These are phyloP conservation scores for Pythium rhizo-oryzae DNA, from an alignment of 352 stramenopile genomes.

Conservation along the genomic window DNA sequence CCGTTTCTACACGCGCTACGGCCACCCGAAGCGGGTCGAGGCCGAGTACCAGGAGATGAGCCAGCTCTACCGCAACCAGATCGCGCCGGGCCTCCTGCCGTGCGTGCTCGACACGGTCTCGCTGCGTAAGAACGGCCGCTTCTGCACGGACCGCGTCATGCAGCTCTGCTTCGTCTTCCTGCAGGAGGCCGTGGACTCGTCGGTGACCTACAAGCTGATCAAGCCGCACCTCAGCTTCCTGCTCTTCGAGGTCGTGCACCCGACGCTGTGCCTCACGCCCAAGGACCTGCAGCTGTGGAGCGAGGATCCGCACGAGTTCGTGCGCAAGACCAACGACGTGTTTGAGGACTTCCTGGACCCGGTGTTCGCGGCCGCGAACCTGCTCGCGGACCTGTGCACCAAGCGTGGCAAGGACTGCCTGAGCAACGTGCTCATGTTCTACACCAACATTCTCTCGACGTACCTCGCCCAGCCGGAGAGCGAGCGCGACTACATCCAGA, in stretches of 20 bases:
- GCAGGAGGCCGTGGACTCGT: slow-evolving; percentile 94
- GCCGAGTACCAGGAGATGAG: slow-evolving; percentile 93
- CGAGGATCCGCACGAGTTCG: slow-evolving; percentile 97
- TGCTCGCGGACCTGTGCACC: slow-evolving; percentile 95
- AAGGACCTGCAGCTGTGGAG: slow-evolving; percentile 96
- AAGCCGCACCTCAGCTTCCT: slow-evolving; percentile 98
- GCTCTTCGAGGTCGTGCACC: slow-evolving; percentile 97
- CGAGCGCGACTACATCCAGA: slow-evolving; percentile 95
- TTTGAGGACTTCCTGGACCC: slow-evolving; percentile 97
- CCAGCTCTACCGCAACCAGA: slow-evolving; percentile 92
- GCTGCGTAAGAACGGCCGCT: slow-evolving; percentile 92
- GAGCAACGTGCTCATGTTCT: slow-evolving; percentile 89
- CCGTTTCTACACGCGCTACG: slow-evolving; percentile 97
- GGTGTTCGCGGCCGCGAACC: slow-evolving; percentile 92
- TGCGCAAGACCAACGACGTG: slow-evolving; percentile 97
- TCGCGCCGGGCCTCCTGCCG: slow-evolving; percentile 85
- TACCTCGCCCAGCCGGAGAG: slow-evolving; percentile 77
- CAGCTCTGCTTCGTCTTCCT: slow-evolving; percentile 95
- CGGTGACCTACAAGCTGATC: slow-evolving; percentile 96
- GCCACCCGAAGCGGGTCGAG: slow-evolving; percentile 94
- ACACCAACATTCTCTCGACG: slow-evolving; percentile 92
- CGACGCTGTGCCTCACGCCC: slow-evolving; percentile 92
- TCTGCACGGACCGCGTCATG: slow-evolving; percentile 96
- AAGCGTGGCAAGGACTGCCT: slow-evolving; percentile 96
- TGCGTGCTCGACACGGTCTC: slow-evolving; percentile 92